Evolutionary conservation across 2,329 filamentous ascomycete genomes (phyloP).

Genomic region (Fusarium sp.): DNA sequence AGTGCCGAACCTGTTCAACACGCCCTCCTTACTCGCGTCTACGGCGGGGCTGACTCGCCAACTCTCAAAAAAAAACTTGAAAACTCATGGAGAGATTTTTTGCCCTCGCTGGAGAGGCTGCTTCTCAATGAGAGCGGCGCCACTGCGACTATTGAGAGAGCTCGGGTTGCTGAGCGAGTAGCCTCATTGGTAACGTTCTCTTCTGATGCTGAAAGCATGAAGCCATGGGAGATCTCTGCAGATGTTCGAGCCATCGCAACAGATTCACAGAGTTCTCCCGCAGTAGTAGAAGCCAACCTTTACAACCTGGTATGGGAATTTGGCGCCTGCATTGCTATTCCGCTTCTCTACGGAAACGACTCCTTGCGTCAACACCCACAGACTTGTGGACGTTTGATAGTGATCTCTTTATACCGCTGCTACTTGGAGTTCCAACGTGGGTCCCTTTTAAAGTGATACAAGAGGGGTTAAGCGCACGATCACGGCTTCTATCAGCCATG

Average conservation of each 20-base stretch:
- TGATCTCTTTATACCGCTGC: conserved; percentile 33
- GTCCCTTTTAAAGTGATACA: conserved; percentile 27
- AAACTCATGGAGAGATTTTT: neutral
- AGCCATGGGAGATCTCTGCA: conserved; percentile 35
- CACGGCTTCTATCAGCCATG: conserved; percentile 18
- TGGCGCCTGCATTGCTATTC: conserved; percentile 39
- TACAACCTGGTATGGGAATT: conserved; percentile 34
- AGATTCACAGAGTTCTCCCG: neutral
- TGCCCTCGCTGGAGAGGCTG: conserved; percentile 22
- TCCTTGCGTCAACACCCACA: conserved; percentile 24
- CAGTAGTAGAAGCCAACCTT: conserved; percentile 20
- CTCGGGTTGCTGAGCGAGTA: conserved; percentile 18
- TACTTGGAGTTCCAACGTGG: conserved; percentile 38
- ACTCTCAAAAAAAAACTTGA: neutral
- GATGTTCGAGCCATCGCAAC: neutral
- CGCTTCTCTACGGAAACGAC: conserved; percentile 38
- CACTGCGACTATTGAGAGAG: conserved; percentile 31
- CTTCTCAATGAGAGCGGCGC: conserved; percentile 39
- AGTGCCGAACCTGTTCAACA: conserved; percentile 13
- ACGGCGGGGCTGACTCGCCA: neutral
- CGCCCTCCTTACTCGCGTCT: conserved; percentile 26
- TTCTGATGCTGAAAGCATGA: conserved; percentile 9
- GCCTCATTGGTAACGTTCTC: conserved; percentile 33
- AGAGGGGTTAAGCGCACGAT: conserved; percentile 31
- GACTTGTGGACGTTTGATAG: conserved; percentile 43